These are phyloP conservation scores for Phytopythium chamaehyphon DNA, from an alignment of 352 stramenopile species.

Conservation along the genomic window DNA sequence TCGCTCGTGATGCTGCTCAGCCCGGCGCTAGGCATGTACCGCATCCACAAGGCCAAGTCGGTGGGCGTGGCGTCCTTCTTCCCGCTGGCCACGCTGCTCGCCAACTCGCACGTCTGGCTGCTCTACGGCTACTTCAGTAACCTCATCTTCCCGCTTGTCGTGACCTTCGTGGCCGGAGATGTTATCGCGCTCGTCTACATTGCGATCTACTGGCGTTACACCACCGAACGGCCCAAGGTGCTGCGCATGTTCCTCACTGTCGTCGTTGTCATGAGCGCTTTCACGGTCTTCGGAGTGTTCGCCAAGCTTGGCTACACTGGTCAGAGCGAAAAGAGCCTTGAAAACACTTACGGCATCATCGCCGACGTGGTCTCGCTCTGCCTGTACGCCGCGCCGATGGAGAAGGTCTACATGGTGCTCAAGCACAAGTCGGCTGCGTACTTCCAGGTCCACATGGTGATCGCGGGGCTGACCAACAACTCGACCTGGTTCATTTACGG, in stretches of 20 bases:
- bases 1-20: conserved; percentile 15
- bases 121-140: conserved; percentile 35
- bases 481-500: conserved; percentile 30
- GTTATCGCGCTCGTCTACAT: conserved; percentile 29
- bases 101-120: conserved; percentile 21
- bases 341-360: conserved; percentile 23
- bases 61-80: conserved; percentile 12
- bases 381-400: conserved; percentile 36
- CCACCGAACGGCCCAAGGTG: conserved; percentile 23
- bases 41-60: conserved; percentile 13
- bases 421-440: conserved; percentile 42
- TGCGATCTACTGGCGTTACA: conserved; percentile 31
- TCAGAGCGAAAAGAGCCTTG: conserved; percentile 18
- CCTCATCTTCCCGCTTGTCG: conserved; percentile 42
- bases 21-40: conserved; percentile 10
- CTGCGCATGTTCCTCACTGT: conserved; percentile 17
- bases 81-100: conserved; percentile 13
- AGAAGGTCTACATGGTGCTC: conserved; percentile 38
- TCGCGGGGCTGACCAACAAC: conserved; percentile 41
- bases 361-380: conserved; percentile 28
- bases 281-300: conserved; percentile 37
- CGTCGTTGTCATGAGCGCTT: conserved; percentile 11
- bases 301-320: conserved; percentile 26
- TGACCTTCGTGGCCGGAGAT: conserved; percentile 32
- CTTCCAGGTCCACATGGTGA: conserved; percentile 51